Conservation (phyloP, 2,329 filamentous ascomycete genomes). For the Hypoxylon sp. region DNA sequence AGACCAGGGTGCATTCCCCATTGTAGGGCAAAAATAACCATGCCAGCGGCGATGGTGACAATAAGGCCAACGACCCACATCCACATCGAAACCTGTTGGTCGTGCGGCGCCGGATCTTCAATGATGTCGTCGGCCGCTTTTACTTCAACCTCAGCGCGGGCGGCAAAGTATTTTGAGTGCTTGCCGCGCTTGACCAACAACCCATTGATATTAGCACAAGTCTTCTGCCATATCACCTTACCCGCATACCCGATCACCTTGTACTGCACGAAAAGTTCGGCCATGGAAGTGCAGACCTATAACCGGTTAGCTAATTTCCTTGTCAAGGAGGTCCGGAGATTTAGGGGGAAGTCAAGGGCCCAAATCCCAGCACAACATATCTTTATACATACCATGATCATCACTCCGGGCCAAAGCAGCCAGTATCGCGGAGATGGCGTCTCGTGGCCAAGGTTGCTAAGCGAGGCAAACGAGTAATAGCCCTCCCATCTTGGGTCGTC, state of each 20-base stretch:
- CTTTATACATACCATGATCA: constrained; percentile 53
- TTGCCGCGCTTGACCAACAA: constrained; percentile 59
- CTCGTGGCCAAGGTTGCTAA: constrained; percentile 53
- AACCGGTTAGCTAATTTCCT: not conserved
- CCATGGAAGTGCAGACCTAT: constrained; percentile 57
- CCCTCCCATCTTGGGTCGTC: constrained; percentile 61
- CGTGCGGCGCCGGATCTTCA: constrained; percentile 63
- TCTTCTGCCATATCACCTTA: constrained; percentile 64
- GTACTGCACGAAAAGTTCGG: constrained; percentile 58
- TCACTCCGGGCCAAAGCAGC: constrained; percentile 61
- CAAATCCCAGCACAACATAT: not conserved
- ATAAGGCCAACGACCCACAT: constrained; percentile 66
- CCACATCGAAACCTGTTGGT: constrained; percentile 67
- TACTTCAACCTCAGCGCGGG: constrained; percentile 54
- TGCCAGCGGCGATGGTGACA: constrained; percentile 64
- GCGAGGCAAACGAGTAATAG: constrained; percentile 56
- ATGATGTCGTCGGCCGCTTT: constrained; percentile 60
- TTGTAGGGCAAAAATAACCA: constrained; percentile 66
- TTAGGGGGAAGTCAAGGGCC: not conserved
- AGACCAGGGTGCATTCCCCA: constrained; percentile 71
- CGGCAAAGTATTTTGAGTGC: constrained; percentile 60
- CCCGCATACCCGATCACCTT: constrained; percentile 58
- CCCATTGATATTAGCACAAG: constrained; percentile 60
- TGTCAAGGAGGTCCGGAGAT: not conserved
- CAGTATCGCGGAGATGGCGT: constrained; percentile 58